Percentiles rank a stretch among this genome's conserved stretches.
These are phyloP conservation scores for Dipteronia dyeriana DNA, from an alignment of 345 rosid species.

Conservation along the genomic window DNA sequence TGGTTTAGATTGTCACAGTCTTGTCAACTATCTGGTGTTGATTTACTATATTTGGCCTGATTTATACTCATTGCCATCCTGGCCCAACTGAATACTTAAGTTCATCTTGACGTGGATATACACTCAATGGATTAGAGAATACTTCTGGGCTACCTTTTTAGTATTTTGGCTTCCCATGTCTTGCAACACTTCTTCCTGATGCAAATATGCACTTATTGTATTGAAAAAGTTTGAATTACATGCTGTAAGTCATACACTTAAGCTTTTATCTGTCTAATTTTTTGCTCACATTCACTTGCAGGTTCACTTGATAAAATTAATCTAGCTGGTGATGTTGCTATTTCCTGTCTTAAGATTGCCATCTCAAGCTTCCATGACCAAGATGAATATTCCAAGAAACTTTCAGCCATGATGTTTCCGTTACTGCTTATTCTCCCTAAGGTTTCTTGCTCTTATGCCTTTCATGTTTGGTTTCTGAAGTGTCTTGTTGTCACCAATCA, in stretches of 20 bases:
- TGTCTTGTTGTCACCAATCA: background rate
- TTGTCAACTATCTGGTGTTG: background rate
- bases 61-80: background rate
- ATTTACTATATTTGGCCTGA: background rate
- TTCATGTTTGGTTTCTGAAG: slow-evolving; percentile 3
- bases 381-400: slow-evolving; percentile 46
- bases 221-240: background rate
- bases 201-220: background rate
- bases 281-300: slow-evolving; percentile 31
- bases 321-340: slow-evolving; percentile 58
- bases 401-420: slow-evolving; percentile 74
- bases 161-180: background rate
- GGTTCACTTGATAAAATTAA: slow-evolving; percentile 52
- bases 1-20: background rate
- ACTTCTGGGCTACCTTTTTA: background rate
- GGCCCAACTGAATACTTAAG: background rate
- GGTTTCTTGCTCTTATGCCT: slow-evolving; percentile 41
- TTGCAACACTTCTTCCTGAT: background rate
- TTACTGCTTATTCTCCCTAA: slow-evolving; percentile 67
- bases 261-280: slow-evolving; percentile 12
- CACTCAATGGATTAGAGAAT: background rate
- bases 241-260: background rate
- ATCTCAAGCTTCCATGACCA: slow-evolving; percentile 45
- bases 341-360: slow-evolving; percentile 55
- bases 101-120: background rate